Percentiles rank a stretch among this genome's conserved stretches.
phyloP scores from a whole-genome alignment of 2,329 filamentous ascomycete genomes.

The Aspergillus brasiliensis region DNA sequence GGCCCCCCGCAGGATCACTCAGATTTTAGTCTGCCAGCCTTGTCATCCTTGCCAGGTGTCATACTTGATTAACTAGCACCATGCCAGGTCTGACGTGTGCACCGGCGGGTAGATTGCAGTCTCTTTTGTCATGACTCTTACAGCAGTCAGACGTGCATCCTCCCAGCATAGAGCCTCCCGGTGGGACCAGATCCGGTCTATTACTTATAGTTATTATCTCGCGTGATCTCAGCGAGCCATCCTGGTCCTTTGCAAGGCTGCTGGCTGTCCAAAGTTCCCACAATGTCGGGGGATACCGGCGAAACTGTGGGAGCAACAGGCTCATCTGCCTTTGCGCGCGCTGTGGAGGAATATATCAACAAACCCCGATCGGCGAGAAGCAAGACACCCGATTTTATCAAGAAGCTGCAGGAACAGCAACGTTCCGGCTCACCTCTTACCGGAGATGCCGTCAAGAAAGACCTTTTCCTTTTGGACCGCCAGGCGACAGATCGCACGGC shows the following conservation, averaged over 20 bases:
- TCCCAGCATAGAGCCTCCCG: neutral
- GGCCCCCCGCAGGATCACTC: no score
- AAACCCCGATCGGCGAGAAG: slow-evolving; percentile 2
- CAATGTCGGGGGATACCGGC: neutral
- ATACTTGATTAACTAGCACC: neutral
- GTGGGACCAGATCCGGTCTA: neutral
- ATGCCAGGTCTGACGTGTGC: neutral
- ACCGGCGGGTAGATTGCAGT: neutral
- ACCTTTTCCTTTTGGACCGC: slow-evolving; percentile 1
- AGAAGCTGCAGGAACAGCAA: neutral
- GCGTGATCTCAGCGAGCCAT: no score
- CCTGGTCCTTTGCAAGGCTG: no score
- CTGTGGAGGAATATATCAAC: slow-evolving; percentile 2
- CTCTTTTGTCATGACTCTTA: neutral
- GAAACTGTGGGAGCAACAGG: neutral
- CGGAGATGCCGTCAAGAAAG: neutral
- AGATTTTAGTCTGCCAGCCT: no score
- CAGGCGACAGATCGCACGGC: neutral
- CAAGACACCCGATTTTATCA: slow-evolving; percentile 1
- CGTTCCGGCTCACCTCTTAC: neutral
- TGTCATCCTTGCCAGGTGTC: no score
- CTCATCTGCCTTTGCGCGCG: neutral
- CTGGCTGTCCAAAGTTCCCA: neutral
- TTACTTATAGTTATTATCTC: neutral
- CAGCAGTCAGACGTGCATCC: neutral